Percentiles rank a stretch among this genome's conserved stretches.
These are phyloP conservation scores for Alternaria sp. DNA, from an alignment of 2,329 filamentous ascomycete genomes.

Conservation along the genomic window DNA sequence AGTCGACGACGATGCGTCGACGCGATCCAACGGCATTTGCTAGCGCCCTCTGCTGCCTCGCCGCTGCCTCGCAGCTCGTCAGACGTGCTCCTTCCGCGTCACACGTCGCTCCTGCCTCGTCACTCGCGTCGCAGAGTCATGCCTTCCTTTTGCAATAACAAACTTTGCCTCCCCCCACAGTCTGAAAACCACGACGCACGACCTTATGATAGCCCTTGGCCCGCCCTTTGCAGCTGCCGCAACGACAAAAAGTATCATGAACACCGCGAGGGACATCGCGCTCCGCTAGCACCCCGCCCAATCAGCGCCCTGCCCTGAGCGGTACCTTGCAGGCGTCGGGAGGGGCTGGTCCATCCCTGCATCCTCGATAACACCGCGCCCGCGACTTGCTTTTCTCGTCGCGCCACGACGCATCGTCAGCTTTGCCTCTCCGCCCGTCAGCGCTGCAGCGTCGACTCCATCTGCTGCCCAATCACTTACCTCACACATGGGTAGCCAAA, in stretches of 20 bases:
- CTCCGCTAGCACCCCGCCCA: slow-evolving; percentile 13
- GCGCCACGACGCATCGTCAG: not conserved
- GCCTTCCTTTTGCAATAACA: slow-evolving; percentile 7
- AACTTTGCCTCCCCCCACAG: not conserved
- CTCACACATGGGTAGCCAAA: not conserved
- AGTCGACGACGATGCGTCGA: not conserved
- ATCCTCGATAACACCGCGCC: not conserved
- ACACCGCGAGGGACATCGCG: slow-evolving; percentile 12
- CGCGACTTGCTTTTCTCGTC: not conserved
- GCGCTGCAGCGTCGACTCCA: not conserved
- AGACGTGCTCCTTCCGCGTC: not conserved
- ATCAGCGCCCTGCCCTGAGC: slow-evolving; percentile 21
- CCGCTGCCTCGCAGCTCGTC: not conserved
- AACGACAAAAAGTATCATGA: slow-evolving; percentile 18
- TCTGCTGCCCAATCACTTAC: not conserved
- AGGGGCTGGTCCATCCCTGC: slow-evolving; percentile 16
- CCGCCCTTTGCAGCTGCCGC: slow-evolving; percentile 16
- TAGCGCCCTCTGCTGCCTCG: slow-evolving; percentile 6
- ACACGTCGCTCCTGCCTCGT: slow-evolving; percentile 14
- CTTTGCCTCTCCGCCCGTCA: slow-evolving; percentile 6
- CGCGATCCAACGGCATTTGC: slow-evolving; percentile 12
- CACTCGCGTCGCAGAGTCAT: slow-evolving; percentile 11
- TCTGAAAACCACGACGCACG: slow-evolving; percentile 10
- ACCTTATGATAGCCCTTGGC: slow-evolving; percentile 10
- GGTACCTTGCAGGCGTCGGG: slow-evolving; percentile 23